Base-by-base conservation (phyloP, 2,329 filamentous ascomycete genomes). In the Bisporella sp. region DNA sequence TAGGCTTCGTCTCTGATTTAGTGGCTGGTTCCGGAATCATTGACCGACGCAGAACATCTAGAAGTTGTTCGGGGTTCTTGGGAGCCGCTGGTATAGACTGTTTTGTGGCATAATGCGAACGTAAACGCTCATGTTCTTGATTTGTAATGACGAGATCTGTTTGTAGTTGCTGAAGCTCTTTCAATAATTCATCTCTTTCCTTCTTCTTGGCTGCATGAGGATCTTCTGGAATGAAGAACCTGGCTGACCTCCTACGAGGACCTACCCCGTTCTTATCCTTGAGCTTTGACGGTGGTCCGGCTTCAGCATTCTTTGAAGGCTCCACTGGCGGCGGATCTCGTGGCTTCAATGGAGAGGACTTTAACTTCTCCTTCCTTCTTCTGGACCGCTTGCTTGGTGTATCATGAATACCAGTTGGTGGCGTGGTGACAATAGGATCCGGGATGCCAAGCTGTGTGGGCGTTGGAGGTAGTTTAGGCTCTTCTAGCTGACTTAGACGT, bases 391-490 rank as follows among this genome's bases (percentile, higher is more conserved):
- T 77, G 28, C 76, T 78, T 0, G 80, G 78, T 11, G 77, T 81
- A 46, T 75, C 74, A 52, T 83, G 80, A 31, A 84, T 84, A 1
- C 81, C 81, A 21, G 69, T 64, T 1, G 79, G 77, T 6, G 78
- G 78, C 3, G 76, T 77, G 41, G 73, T 76, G 31, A 79, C 71
- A 1, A 77, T 69, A 8, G 75, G 72, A 51, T 83, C 79, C 2
- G 69, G 67, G 9, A 74, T 65, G 4, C 72, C 73, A 37, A 68
- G 69, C 45, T 75, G 70, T 31, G 72, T 71, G 1, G 76, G 75
- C 0, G 78, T 78, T 0, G 79, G 79, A 3, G 84, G 84, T 5
- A 87, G 71, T 45, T 85, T 81, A 1, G 82, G 82, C 58, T 87
- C 81, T 12, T 73, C 73, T n/a, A 63, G 32, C 37, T 41, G 31